Evolutionary conservation across 306 rosid genomes (phyloP).

Genomic region (Medicago lupulina): DNA sequence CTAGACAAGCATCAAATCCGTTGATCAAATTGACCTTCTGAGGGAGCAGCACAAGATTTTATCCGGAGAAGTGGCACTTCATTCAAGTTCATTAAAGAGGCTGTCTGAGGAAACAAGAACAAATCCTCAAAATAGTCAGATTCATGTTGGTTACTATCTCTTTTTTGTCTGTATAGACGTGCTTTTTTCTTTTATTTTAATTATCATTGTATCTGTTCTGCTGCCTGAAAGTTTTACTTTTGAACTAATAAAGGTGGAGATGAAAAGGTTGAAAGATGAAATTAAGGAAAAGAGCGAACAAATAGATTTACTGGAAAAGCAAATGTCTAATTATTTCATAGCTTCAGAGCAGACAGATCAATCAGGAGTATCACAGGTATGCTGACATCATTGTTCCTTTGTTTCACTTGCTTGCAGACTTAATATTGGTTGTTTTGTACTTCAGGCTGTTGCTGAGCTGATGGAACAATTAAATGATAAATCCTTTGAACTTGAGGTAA

Average conservation of each 20-base stretch:
- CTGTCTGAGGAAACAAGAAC: slow-evolving; percentile 76
- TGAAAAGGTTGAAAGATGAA: slow-evolving; percentile 75
- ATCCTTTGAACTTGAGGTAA: slow-evolving; percentile 98
- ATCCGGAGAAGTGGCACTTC: slow-evolving; percentile 95
- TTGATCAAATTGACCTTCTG: slow-evolving; percentile 82
- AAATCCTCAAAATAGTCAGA: slow-evolving; percentile 74
- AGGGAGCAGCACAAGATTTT: slow-evolving; percentile 92
- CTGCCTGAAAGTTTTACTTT: slow-evolving; percentile 46
- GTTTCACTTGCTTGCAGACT: slow-evolving; percentile 39
- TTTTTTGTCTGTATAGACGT: slow-evolving; percentile 30
- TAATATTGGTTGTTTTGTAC: slow-evolving; percentile 49
- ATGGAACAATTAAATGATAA: slow-evolving; percentile 83
- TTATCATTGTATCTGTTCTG: slow-evolving; percentile 34
- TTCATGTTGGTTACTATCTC: slow-evolving; percentile 62
- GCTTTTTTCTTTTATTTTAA: slow-evolving; percentile 12
- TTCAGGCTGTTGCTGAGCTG: slow-evolving; percentile 80
- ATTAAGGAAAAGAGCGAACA: slow-evolving; percentile 78
- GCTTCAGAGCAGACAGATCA: slow-evolving; percentile 65
- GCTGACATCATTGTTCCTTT: slow-evolving; percentile 40
- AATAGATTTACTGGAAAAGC: slow-evolving; percentile 80
- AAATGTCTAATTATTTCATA: slow-evolving; percentile 59
- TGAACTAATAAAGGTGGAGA: slow-evolving; percentile 62
- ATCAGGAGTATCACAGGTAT: slow-evolving; percentile 75
- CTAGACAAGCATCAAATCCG: slow-evolving; percentile 83
- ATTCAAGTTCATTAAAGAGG: slow-evolving; percentile 88